A percentile compares a stretch with the other conserved stretches of the same genome.
These are phyloP conservation scores for Vaccinium macrocarpon DNA, from an alignment of 148 eudicot genomes.

Conservation along the genomic window DNA sequence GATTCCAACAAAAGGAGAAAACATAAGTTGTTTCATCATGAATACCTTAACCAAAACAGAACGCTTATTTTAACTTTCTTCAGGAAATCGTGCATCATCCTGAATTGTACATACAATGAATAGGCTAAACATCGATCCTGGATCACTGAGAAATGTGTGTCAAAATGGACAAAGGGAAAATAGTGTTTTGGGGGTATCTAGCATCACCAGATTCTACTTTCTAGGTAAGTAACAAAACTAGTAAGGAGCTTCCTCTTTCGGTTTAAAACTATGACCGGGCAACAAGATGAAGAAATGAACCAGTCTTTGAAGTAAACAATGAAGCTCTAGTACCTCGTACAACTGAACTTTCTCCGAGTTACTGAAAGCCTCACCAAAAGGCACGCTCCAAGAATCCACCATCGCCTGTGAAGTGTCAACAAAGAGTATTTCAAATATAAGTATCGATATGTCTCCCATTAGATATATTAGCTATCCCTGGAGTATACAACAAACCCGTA, in stretches of 20 bases:
- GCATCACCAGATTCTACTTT: neutral
- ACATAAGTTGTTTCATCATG: neutral
- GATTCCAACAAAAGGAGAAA: neutral
- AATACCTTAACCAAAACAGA: neutral
- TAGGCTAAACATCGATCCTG: neutral
- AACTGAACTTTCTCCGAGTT: slow-evolving; percentile 51
- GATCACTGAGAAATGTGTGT: neutral
- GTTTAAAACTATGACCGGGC: neutral
- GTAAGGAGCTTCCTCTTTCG: neutral
- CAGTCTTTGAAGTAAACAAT: slow-evolving; percentile 6
- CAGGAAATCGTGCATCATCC: neutral
- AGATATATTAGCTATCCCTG: neutral
- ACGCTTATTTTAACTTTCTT: neutral
- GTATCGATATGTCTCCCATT: neutral
- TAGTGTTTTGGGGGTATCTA: neutral
- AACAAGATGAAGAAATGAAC: neutral
- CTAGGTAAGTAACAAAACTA: neutral
- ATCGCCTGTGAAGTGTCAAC: slow-evolving; percentile 47
- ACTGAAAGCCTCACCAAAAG: slow-evolving; percentile 55
- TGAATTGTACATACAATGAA: neutral
- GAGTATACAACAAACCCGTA: slow-evolving; percentile 2
- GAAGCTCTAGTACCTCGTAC: slow-evolving; percentile 59
- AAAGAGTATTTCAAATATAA: neutral
- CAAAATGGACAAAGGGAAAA: neutral
- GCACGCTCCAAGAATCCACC: slow-evolving; percentile 81